These are phyloP conservation scores for Musa itinerans DNA, from an alignment of 176 grass and related monocot species.

Conservation along the genomic window DNA sequence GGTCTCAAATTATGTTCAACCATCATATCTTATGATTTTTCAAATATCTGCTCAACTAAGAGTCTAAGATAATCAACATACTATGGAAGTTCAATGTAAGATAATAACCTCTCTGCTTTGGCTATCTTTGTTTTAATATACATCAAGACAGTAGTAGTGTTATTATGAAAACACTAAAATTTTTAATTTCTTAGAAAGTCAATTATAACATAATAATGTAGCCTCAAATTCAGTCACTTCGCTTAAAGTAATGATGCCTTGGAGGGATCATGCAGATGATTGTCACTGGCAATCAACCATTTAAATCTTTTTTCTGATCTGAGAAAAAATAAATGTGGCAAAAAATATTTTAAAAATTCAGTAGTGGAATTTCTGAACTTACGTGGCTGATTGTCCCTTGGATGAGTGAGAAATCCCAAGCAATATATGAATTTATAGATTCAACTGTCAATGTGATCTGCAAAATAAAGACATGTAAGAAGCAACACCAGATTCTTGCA, in stretches of 20 bases:
- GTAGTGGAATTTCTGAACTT: not conserved
- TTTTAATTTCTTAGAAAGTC: not conserved
- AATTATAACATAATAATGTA: not conserved
- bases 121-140: not conserved
- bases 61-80: not conserved
- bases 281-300: not conserved
- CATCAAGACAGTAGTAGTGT: not conserved
- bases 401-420: conserved; percentile 91
- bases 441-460: conserved; percentile 86
- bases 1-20: not conserved
- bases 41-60: not conserved
- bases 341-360: not conserved
- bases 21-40: not conserved
- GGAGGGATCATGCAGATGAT: not conserved
- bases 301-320: not conserved
- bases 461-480: conserved; percentile 29
- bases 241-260: not conserved
- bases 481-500: not conserved
- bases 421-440: conserved; percentile 92
- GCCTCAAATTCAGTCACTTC: not conserved
- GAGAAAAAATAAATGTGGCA: not conserved
- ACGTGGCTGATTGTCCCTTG: conserved; percentile 77
- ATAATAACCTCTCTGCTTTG: too few relatives aligned
- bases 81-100: not conserved
- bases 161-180: not conserved